phyloP scores from a whole-genome alignment of 805 yeast species.

The Myxozyma geophila region DNA sequence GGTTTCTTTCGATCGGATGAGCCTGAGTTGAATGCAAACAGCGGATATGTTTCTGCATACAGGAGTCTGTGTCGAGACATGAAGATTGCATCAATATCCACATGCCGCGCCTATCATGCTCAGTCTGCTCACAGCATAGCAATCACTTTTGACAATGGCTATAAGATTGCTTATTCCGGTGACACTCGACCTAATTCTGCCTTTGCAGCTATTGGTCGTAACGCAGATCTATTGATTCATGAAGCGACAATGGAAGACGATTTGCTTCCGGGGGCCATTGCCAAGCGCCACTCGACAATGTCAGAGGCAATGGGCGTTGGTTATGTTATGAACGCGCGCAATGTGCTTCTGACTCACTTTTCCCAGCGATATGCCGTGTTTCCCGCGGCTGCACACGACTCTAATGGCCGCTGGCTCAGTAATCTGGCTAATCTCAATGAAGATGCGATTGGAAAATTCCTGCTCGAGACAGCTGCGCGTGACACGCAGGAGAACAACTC shows the following conservation, averaged over 20 bases:
- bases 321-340: constrained; percentile 69
- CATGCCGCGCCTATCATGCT: constrained; percentile 85
- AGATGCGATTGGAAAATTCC: constrained; percentile 4
- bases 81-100: constrained; percentile 50
- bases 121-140: constrained; percentile 74
- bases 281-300: constrained; percentile 85
- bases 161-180: constrained; percentile 87
- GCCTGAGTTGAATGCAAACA: neutral
- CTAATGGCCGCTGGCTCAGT: neutral
- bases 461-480: neutral
- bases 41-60: neutral
- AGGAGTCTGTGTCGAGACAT: constrained; percentile 39
- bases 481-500: neutral
- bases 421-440: neutral
- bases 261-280: constrained; percentile 72
- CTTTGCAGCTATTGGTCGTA: constrained; percentile 68
- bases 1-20: neutral
- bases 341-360: constrained; percentile 84
- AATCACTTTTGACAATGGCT: constrained; percentile 53
- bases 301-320: constrained; percentile 81
- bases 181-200: constrained; percentile 83
- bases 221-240: constrained; percentile 79
- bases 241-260: constrained; percentile 92
- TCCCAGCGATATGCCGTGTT: constrained; percentile 77
- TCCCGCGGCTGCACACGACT: constrained; percentile 6